phyloP scores from a whole-genome alignment of 257 asterid species.

The Datura wrightii region DNA sequence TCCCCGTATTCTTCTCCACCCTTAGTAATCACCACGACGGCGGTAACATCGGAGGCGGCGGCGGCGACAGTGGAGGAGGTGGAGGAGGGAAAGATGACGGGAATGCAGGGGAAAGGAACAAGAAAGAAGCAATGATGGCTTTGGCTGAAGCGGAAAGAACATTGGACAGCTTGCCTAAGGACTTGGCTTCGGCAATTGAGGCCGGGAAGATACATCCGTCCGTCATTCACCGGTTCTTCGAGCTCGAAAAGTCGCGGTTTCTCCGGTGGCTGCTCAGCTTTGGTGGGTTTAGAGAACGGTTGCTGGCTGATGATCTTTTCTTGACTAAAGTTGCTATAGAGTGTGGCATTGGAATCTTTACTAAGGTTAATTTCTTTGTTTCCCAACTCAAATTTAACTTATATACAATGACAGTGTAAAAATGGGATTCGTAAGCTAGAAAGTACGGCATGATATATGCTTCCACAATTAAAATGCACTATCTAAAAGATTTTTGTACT shows the following conservation, averaged over 20 bases:
- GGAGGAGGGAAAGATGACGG: slow-evolving; percentile 51
- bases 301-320: slow-evolving; percentile 95
- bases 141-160: slow-evolving; percentile 77
- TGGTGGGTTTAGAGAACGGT: slow-evolving; percentile 88
- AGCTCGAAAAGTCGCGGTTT: slow-evolving; percentile 73
- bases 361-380: slow-evolving; percentile 59
- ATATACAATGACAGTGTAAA: background rate
- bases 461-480: no score
- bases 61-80: slow-evolving; percentile 37
- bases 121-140: slow-evolving; percentile 75
- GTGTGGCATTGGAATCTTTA: slow-evolving; percentile 93
- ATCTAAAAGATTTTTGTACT: no score
- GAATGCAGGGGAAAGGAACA: slow-evolving; percentile 78
- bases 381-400: background rate
- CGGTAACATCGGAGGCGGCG: slow-evolving; percentile 38
- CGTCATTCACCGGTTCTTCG: slow-evolving; percentile 63
- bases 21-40: slow-evolving; percentile 27
- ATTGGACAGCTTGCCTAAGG: slow-evolving; percentile 81
- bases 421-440: background rate
- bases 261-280: slow-evolving; percentile 75
- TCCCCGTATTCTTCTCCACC: slow-evolving; percentile 49
- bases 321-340: slow-evolving; percentile 96
- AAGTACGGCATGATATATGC: no score
- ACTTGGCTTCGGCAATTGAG: slow-evolving; percentile 76
- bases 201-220: slow-evolving; percentile 84